Base-by-base conservation (phyloP, 202 grass and related monocot genomes). In the Panicum virgatum region DNA sequence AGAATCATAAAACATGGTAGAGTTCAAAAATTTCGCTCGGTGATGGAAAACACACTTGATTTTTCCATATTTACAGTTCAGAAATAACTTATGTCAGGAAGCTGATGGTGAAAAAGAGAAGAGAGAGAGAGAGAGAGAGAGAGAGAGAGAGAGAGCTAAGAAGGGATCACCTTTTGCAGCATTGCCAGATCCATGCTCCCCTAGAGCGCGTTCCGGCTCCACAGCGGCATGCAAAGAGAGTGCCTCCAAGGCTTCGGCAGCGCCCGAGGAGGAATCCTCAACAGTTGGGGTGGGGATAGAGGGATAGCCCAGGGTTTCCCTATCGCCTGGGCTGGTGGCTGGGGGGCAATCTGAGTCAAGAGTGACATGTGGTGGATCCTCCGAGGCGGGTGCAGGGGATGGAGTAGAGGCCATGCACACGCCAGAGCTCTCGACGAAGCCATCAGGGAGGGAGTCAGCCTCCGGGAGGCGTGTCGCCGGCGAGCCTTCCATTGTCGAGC, bases 401-500 rank as follows among this genome's bases (percentile, higher is more conserved):
- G 53, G 9, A 38, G 89, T 40, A 72, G 15, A 34, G 18, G 34
- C n/a, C 46, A 68, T 64, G 40, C 84, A 80, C 18, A 70, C 63
- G n/a, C 83, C n/a, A 11, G 56, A 86, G 81, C 91, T 92, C 52
- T 96, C 96, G 9, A 88, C 96, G 80, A 99, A 99, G 62, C 93
- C 96, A 25, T 99, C 96, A 74, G 96, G 96, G 9, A 99, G 91
- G 20, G 93, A 91, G 83, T 96, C 81, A 19, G 89, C 93, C 81
- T 99, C 89, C 5, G 91, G 93, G 40, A 99, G 96, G 60, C 78
- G 72, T 85, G 85, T 96, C 78, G 70, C 87, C 77, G 80, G 93
- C 34, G 83, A 99, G 84, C 47, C 62, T 51, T 99, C 93, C 96
- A 92, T 99, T 80, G 70, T 65, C 32, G 7, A 18, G n/a, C n/a